Conservation (phyloP, 1,139 yeast species). For the Taphrina pruni region DNA sequence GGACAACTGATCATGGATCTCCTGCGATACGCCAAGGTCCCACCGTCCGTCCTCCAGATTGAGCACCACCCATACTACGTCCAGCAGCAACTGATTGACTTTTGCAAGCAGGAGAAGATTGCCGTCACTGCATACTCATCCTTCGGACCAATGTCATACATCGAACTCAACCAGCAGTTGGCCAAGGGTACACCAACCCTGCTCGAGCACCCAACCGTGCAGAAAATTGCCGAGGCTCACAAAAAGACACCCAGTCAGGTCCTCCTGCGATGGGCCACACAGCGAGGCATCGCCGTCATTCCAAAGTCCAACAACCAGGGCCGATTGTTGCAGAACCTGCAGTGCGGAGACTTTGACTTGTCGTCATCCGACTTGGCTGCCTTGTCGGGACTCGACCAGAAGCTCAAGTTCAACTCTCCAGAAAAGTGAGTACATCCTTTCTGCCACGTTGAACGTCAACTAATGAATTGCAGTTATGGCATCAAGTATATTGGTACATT, state of each 20-base stretch:
- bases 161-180: conserved; percentile 51
- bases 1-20: conserved; percentile 78
- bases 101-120: conserved; percentile 41
- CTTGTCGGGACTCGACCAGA: conserved; percentile 63
- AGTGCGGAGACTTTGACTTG: conserved; percentile 63
- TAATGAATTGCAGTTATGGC: conserved; percentile 4
- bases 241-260: conserved; percentile 65
- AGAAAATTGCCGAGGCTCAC: conserved; percentile 62
- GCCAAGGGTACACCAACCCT: conserved; percentile 43
- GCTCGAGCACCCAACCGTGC: conserved; percentile 59
- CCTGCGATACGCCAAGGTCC: conserved; percentile 70
- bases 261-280: conserved; percentile 76
- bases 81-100: conserved; percentile 45
- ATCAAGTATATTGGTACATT: conserved; percentile 21
- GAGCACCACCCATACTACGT: conserved; percentile 58
- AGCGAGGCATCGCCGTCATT: conserved; percentile 62
- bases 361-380: conserved; percentile 60
- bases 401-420: conserved; percentile 69
- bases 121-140: conserved; percentile 47
- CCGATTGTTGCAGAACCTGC: conserved; percentile 63
- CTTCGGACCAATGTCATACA: conserved; percentile 47
- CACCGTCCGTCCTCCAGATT: conserved; percentile 82
- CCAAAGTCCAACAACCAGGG: conserved; percentile 71
- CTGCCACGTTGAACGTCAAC: not conserved
- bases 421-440: conserved; percentile 15